These are phyloP conservation scores for Hansfordia pulvinata DNA, from an alignment of 2,329 filamentous ascomycete genomes.

Conservation along the genomic window DNA sequence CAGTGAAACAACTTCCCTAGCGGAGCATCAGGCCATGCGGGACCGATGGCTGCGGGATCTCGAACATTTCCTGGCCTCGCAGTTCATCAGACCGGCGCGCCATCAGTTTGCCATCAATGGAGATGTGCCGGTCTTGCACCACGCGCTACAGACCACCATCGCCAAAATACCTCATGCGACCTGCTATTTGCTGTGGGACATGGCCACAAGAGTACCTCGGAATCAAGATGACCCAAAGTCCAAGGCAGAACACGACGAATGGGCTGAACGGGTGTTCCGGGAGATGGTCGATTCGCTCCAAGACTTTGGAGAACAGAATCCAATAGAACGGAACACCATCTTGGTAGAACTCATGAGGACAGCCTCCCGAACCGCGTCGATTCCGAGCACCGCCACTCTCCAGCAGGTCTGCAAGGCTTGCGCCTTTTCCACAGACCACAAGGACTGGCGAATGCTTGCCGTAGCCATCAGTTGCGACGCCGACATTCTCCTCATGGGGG, in stretches of 20 bases:
- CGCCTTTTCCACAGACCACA: constrained; percentile 10
- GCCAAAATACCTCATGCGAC: constrained; percentile 20
- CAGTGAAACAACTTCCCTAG: constrained; percentile 5
- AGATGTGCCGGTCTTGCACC: constrained; percentile 24
- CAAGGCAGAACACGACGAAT: constrained; percentile 14
- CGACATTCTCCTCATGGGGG: constrained; percentile 26
- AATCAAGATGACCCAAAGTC: constrained; percentile 14
- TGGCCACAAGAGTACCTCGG: constrained; percentile 12
- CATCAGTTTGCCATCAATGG: constrained; percentile 29
- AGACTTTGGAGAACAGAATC: constrained; percentile 4
- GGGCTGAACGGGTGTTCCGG: constrained; percentile 13
- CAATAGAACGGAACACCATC: constrained; percentile 10
- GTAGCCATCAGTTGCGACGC: constrained; percentile 28
- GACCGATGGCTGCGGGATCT: constrained; percentile 31
- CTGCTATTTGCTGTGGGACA: constrained; percentile 26
- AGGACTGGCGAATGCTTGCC: constrained; percentile 25
- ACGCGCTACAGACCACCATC: constrained; percentile 24
- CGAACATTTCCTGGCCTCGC: constrained; percentile 32
- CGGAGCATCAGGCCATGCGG: constrained; percentile 11
- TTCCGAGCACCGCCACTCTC: constrained; percentile 18
- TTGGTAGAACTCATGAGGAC: constrained; percentile 18
- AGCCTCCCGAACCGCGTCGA: constrained; percentile 18
- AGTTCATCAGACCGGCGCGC: constrained; percentile 36
- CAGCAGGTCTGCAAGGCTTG: constrained; percentile 16
- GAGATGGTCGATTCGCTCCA: constrained; percentile 9